Evolutionary conservation across 108 stramenopile genomes (phyloP).

Genomic region (Fistulifera pelliculosa): DNA sequence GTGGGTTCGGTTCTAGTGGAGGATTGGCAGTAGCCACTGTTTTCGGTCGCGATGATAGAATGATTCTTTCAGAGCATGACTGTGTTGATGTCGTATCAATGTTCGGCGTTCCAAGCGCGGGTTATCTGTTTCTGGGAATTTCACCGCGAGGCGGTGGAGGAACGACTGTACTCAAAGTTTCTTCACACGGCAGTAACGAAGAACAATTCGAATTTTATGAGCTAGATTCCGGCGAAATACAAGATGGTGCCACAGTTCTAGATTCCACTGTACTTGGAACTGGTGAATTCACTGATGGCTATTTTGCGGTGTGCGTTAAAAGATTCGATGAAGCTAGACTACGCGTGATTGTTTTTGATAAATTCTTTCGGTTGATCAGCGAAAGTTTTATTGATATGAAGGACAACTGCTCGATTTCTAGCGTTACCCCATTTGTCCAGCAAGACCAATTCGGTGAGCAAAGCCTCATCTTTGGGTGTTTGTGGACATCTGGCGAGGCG

Average conservation of each 20-base stretch:
- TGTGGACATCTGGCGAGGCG: constrained; percentile 43
- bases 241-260: neutral
- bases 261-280: neutral
- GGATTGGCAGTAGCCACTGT: constrained; percentile 58
- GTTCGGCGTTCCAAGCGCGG: constrained; percentile 44
- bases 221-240: neutral
- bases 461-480: constrained; percentile 37
- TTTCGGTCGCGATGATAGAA: constrained; percentile 64
- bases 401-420: neutral
- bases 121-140: constrained; percentile 52
- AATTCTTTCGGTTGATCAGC: neutral
- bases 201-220: neutral
- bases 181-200: neutral
- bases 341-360: too few relatives aligned
- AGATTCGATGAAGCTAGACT: too few relatives aligned
- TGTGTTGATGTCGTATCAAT: constrained; percentile 43
- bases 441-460: neutral
- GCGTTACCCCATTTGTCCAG: constrained; percentile 4
- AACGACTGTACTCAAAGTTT: constrained; percentile 11
- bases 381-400: neutral
- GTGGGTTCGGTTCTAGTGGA: constrained; percentile 74
- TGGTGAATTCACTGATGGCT: constrained; percentile 1
- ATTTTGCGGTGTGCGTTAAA: constrained; percentile 1
- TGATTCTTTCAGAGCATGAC: constrained; percentile 61
- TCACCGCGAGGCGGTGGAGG: neutral